Conservation (phyloP, 257 asterid species). For the Perilla frutescens region DNA sequence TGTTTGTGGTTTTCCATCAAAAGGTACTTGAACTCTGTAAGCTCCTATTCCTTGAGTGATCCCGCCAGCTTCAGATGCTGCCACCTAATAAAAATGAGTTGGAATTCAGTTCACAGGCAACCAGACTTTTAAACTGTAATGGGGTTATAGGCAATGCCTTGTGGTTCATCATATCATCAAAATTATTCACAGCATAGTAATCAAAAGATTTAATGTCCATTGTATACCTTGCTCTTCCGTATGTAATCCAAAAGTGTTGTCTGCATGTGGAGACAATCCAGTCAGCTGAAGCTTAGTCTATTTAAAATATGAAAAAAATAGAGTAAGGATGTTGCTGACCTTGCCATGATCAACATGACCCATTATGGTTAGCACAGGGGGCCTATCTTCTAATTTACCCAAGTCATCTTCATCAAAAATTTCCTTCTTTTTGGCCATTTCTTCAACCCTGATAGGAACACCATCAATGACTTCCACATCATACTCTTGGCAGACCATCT, state of each 20-base stretch:
- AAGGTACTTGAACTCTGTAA: slow-evolving; percentile 86
- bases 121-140: neutral
- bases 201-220: slow-evolving; percentile 21
- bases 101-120: slow-evolving; percentile 37
- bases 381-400: slow-evolving; percentile 83
- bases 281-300: slow-evolving; percentile 26
- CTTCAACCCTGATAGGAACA: slow-evolving; percentile 69
- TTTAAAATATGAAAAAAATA: slow-evolving; percentile 11
- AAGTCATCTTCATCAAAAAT: slow-evolving; percentile 84
- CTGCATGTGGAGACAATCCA: slow-evolving; percentile 54
- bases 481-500: slow-evolving; percentile 91
- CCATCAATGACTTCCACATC: slow-evolving; percentile 95
- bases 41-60: slow-evolving; percentile 99
- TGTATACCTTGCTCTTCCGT: slow-evolving; percentile 81
- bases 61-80: slow-evolving; percentile 97
- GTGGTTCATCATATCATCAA: slow-evolving; percentile 22
- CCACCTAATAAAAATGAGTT: slow-evolving; percentile 64
- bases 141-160: neutral
- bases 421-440: slow-evolving; percentile 92
- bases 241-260: slow-evolving; percentile 92
- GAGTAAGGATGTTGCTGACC: slow-evolving; percentile 49
- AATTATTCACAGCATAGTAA: neutral
- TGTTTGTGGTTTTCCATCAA: slow-evolving; percentile 80
- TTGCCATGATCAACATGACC: slow-evolving; percentile 99
- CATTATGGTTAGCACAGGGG: slow-evolving; percentile 97